Evolutionary conservation across 1,139 yeast species (phyloP), one percentile per base, ranked within the genome.

Genomic region (Yamadazyma sp.): DNA sequence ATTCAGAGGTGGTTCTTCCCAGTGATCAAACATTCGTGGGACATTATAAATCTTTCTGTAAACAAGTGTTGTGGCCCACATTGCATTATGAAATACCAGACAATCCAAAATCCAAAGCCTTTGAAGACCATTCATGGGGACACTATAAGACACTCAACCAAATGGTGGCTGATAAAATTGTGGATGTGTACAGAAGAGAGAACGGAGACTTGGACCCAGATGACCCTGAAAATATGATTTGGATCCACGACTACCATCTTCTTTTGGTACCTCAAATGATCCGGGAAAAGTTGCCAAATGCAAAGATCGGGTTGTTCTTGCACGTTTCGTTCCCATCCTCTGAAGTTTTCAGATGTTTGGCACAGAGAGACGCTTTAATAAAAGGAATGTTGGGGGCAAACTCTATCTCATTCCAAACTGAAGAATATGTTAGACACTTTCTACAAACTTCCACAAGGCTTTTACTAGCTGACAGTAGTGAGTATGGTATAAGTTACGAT

Each of bases 21-120:
- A 77, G 78, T 49, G 98, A 92, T 61, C 63, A 77, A 16, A 81
- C 89, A 0, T 87, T 88, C 54, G 86, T 85, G 51, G 97, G 97
- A 16, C 96, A 89, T 54, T 92, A 92, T 62, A 79, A 79, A 43
- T 87, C 88, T 36, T 92, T 85, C 58, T 91, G 97, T 59, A 92
- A 92, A 59, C 95, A 89, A 55, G 87, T 92, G 33, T 69, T 92
- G 47, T 92, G 98, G 98, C 98, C 98, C 20, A 87, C 97, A 2
- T 72, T 94, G 48, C 98, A 92, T 58, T 94, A 92, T 58, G 96
- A 92, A 60, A 88, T 91, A 33, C 98, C 98, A 0, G 98, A 92
- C 60, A 83, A 89, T 54, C 95, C 97, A 37, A 87, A 86, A 52
- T 83, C 95, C 2, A 89, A 89, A 60, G 96, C 96, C 0, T 92